phyloP scores from a whole-genome alignment of 2,329 filamentous ascomycete species.

The Biscogniauxia marginata region DNA sequence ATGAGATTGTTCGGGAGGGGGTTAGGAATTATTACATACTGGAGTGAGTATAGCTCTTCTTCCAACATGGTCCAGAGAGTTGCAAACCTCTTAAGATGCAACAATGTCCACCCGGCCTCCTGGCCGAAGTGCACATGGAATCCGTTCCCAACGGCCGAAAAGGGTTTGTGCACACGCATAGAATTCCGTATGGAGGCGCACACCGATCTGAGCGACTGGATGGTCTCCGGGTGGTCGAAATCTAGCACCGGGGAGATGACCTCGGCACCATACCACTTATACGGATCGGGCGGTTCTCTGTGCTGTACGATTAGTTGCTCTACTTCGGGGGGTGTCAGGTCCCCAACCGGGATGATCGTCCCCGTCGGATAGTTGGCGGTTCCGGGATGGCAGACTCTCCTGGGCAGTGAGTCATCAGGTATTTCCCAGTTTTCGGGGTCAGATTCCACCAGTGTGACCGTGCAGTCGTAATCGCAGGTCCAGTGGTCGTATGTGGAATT shows the following conservation, averaged over 20 bases:
- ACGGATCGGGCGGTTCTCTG: slow-evolving; percentile 1
- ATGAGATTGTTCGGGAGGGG: background rate
- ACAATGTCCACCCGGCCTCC: slow-evolving; percentile 18
- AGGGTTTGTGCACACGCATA: slow-evolving; percentile 24
- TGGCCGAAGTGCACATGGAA: slow-evolving; percentile 25
- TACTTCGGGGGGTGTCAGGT: no score
- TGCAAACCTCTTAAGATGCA: slow-evolving; percentile 24
- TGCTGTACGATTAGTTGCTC: no score
- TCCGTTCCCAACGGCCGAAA: background rate
- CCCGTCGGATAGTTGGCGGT: background rate
- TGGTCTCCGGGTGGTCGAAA: slow-evolving; percentile 10
- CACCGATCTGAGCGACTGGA: slow-evolving; percentile 3
- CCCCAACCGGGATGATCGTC: background rate
- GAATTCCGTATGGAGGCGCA: slow-evolving; percentile 15
- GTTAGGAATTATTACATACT: slow-evolving; percentile 12
- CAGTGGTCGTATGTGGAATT: background rate
- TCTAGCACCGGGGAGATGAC: slow-evolving; percentile 19
- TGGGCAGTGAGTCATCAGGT: background rate
- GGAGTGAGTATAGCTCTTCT: slow-evolving; percentile 11
- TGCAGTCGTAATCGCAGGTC: background rate
- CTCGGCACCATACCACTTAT: slow-evolving; percentile 20
- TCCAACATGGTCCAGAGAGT: slow-evolving; percentile 21
- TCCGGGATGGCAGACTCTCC: background rate
- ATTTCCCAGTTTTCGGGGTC: background rate
- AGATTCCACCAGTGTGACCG: background rate